phyloP scores from a whole-genome alignment of 208 protist genomes.

The Crithidia fasciculata region DNA sequence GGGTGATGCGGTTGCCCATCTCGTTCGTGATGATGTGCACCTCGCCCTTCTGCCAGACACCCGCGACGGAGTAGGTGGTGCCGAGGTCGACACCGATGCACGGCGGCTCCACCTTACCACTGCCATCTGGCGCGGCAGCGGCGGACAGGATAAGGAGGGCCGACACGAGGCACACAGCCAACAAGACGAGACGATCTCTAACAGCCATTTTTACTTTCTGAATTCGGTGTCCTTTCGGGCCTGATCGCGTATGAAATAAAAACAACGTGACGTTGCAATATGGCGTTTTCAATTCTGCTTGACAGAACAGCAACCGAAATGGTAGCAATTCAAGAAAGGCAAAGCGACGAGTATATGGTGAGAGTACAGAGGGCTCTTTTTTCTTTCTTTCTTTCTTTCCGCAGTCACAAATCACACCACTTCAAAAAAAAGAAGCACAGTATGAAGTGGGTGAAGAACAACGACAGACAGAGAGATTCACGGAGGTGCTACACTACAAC shows the following conservation, averaged over 20 bases:
- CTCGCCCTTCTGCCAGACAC: constrained; percentile 96
- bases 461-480: not conserved
- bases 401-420: not conserved
- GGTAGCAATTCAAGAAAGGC: too few species aligned
- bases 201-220: constrained; percentile 7
- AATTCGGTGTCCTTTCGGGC: too few species aligned
- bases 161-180: constrained; percentile 32
- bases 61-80: constrained; percentile 97
- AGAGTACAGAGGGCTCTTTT: not conserved
- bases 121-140: constrained; percentile 54
- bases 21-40: constrained; percentile 94
- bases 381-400: not conserved
- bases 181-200: constrained; percentile 13
- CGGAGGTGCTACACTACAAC: not conserved
- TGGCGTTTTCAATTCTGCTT: too few species aligned
- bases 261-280: too few species aligned
- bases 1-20: constrained; percentile 94
- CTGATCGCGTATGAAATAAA: not conserved
- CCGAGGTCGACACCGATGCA: constrained; percentile 94
- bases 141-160: constrained; percentile 32
- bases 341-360: too few species aligned
- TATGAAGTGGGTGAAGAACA: not conserved
- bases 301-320: too few species aligned
- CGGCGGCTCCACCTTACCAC: constrained; percentile 83
- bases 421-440: constrained; percentile 6